Conservation (phyloP, 306 rosid genomes). For the Citrullus amarus region DNA sequence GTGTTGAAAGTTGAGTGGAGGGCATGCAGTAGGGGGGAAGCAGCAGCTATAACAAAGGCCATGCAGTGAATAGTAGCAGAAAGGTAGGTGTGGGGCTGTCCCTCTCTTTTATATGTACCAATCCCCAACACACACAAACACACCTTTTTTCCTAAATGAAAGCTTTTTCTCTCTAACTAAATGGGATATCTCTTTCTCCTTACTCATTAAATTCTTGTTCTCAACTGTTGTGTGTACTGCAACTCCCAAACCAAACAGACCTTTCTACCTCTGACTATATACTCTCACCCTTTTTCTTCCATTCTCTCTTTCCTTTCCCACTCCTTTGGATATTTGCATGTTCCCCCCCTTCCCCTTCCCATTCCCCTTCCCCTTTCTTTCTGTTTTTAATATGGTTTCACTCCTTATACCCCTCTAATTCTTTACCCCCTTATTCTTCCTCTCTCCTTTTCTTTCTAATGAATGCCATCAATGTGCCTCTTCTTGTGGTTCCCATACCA, state of each 20-base stretch:
- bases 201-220: not conserved
- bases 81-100: not conserved
- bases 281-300: not conserved
- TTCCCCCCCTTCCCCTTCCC: not conserved
- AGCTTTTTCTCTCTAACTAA: not conserved
- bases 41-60: not conserved
- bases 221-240: not conserved
- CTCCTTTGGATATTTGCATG: not conserved
- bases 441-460: not conserved
- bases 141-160: too few species aligned
- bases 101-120: too few species aligned
- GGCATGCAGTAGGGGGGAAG: not conserved
- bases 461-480: not conserved
- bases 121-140: too few species aligned
- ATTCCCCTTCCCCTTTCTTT: not conserved
- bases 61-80: constrained; percentile 7
- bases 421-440: not conserved
- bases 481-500: too few species aligned
- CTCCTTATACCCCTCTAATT: not conserved
- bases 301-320: not conserved
- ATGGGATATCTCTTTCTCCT: not conserved
- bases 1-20: not conserved
- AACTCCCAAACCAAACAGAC: not conserved
- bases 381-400: not conserved
- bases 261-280: not conserved